A percentile compares a stretch with the other conserved stretches of the same genome.
phyloP scores from a whole-genome alignment of 257 asterid species.

The Buddleja alternifolia region DNA sequence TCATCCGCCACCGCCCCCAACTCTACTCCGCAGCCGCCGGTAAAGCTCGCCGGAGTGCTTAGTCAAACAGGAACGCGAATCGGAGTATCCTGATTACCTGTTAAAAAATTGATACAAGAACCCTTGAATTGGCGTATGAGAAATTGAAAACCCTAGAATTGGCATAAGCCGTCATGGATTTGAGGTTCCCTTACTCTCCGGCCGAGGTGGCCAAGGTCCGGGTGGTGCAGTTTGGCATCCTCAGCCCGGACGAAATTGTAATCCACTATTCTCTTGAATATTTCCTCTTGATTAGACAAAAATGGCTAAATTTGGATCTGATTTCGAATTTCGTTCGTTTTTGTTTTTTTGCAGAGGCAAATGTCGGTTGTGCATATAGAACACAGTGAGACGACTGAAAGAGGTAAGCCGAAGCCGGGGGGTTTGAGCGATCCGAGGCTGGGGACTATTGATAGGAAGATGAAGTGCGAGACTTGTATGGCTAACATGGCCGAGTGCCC shows the following conservation, averaged over 20 bases:
- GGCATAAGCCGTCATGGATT: slow-evolving; percentile 56
- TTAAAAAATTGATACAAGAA: too few species aligned
- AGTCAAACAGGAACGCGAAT: too few species aligned
- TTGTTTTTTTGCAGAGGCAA: slow-evolving; percentile 80
- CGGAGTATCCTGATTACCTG: too few species aligned
- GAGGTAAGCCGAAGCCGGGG: slow-evolving; percentile 94
- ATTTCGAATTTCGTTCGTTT: slow-evolving; percentile 6
- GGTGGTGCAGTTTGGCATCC: slow-evolving; percentile 88
- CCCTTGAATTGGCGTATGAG: too few species aligned
- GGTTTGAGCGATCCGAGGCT: slow-evolving; percentile 88
- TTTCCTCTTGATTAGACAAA: slow-evolving; percentile 3
- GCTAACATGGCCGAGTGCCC: slow-evolving; percentile 99
- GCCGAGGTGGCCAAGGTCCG: slow-evolving; percentile 94
- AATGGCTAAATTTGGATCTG: slow-evolving; percentile 5
- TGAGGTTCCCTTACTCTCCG: slow-evolving; percentile 91
- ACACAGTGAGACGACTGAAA: slow-evolving; percentile 94
- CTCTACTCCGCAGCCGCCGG: too few species aligned
- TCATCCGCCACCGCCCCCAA: too few species aligned
- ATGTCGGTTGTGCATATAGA: slow-evolving; percentile 98
- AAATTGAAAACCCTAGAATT: slow-evolving; percentile 40
- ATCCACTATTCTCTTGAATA: slow-evolving; percentile 1
- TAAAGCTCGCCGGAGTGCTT: too few species aligned
- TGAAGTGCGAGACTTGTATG: slow-evolving; percentile 99
- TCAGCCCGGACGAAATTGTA: slow-evolving; percentile 96
- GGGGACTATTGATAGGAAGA: slow-evolving; percentile 93